Conservation (phyloP, 257 asterid species). For the Solanum stenotomum region DNA sequence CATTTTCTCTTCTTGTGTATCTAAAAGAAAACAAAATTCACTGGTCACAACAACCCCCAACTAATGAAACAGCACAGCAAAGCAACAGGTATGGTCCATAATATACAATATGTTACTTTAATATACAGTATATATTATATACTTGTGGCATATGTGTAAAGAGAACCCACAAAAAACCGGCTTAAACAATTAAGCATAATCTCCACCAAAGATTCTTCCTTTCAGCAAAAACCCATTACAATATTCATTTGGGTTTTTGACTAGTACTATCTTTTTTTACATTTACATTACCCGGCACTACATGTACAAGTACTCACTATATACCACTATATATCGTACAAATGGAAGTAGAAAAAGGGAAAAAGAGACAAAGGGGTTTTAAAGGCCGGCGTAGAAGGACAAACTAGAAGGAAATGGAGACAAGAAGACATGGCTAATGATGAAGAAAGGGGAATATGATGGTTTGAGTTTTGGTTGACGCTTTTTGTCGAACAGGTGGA, state of each 20-base stretch:
- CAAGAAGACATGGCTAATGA: slow-evolving; percentile 50
- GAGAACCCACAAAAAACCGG: slow-evolving; percentile 17
- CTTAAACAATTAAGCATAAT: slow-evolving; percentile 9
- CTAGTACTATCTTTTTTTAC: neutral
- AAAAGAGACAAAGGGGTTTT: slow-evolving; percentile 5
- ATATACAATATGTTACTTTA: neutral
- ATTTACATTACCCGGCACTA: neutral
- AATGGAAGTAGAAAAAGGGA: neutral
- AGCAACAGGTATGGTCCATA: slow-evolving; percentile 16
- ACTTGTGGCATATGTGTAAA: slow-evolving; percentile 7
- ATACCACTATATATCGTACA: neutral
- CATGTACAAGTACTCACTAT: neutral
- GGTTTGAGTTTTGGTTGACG: slow-evolving; percentile 9
- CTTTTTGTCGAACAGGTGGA: slow-evolving; percentile 52
- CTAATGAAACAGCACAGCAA: neutral
- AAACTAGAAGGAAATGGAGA: slow-evolving; percentile 16
- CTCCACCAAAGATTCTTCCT: slow-evolving; percentile 25
- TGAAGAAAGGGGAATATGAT: slow-evolving; percentile 13
- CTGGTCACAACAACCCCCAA: neutral
- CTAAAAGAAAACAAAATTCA: neutral
- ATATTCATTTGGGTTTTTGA: slow-evolving; percentile 13
- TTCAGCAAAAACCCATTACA: neutral
- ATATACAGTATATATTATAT: neutral
- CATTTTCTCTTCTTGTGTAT: neutral
- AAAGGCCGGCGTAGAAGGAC: slow-evolving; percentile 22